phyloP scores from a whole-genome alignment of 768 basidiomycete genomes.

The Hypsizygus marmoreus region DNA sequence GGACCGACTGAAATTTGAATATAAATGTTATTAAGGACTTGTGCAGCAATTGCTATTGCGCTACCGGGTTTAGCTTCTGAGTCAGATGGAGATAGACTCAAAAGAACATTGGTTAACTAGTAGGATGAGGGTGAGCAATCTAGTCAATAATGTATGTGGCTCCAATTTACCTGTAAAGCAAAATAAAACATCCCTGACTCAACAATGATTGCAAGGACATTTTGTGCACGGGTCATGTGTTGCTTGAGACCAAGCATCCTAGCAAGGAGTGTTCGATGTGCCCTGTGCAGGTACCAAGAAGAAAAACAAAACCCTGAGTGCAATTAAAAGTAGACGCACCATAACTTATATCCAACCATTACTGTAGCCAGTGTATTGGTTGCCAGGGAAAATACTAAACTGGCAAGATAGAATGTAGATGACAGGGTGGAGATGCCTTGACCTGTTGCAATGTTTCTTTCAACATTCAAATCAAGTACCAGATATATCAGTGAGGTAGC shows the following conservation, averaged over 20 bases:
- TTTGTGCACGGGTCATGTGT: conserved; percentile 2
- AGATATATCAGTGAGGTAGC: no score
- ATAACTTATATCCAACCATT: conserved; percentile 9
- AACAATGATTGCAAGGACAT: conserved; percentile 2
- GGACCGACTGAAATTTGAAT: conserved; percentile 3
- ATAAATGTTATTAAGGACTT: neutral
- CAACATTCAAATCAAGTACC: no score
- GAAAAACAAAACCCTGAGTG: neutral
- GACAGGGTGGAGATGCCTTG: no score
- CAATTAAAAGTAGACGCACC: neutral
- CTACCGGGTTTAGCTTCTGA: neutral
- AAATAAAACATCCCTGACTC: conserved; percentile 8
- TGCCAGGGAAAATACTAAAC: conserved; percentile 3
- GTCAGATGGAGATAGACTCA: conserved; percentile 3
- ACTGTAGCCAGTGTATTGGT: conserved; percentile 8
- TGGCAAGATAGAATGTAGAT: no score
- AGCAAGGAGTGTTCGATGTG: conserved; percentile 2
- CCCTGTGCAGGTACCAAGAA: neutral
- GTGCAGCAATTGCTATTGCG: neutral
- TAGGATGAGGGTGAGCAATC: no score
- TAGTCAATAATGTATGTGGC: neutral
- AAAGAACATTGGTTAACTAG: neutral
- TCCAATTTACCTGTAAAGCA: conserved; percentile 1
- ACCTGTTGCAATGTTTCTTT: no score
- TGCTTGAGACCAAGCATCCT: neutral